Evolutionary conservation across 1,284 basidiomycete genomes (phyloP).

Genomic region (Takashimella tepidaria): DNA sequence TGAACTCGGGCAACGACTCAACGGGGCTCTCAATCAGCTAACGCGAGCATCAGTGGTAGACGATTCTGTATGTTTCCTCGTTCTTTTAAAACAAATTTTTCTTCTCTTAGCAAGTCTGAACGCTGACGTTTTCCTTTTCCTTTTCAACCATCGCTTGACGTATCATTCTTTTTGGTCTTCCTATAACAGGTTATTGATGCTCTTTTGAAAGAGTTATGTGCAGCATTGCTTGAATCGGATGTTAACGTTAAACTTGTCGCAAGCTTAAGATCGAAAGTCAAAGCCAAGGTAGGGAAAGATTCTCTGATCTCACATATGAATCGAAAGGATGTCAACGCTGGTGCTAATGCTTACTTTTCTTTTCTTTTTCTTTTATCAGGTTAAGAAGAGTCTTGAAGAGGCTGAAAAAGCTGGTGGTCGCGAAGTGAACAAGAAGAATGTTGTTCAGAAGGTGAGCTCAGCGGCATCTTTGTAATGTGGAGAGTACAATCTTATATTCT

Average conservation of each 20-base stretch:
- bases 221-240: constrained; percentile 91
- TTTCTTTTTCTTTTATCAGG: no score
- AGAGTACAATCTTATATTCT: constrained; percentile 4
- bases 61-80: constrained; percentile 61
- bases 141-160: no score
- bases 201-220: constrained; percentile 89
- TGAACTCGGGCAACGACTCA: constrained; percentile 90
- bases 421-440: constrained; percentile 73
- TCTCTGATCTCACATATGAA: not conserved
- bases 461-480: no score
- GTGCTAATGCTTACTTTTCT: no score
- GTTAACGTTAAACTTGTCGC: constrained; percentile 97
- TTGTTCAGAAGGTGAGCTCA: constrained; percentile 84
- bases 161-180: constrained; percentile 10
- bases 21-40: constrained; percentile 86
- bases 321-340: no score
- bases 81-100: not conserved
- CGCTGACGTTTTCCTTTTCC: constrained; percentile 11
- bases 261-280: constrained; percentile 80
- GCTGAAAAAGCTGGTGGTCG: constrained; percentile 68
- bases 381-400: constrained; percentile 53
- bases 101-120: constrained; percentile 1
- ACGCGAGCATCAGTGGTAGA: constrained; percentile 79
- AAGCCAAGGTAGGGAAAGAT: constrained; percentile 69
- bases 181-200: constrained; percentile 79